Conservation (phyloP, 202 grass and related monocot genomes). For the Schoenoplectus triqueter region DNA sequence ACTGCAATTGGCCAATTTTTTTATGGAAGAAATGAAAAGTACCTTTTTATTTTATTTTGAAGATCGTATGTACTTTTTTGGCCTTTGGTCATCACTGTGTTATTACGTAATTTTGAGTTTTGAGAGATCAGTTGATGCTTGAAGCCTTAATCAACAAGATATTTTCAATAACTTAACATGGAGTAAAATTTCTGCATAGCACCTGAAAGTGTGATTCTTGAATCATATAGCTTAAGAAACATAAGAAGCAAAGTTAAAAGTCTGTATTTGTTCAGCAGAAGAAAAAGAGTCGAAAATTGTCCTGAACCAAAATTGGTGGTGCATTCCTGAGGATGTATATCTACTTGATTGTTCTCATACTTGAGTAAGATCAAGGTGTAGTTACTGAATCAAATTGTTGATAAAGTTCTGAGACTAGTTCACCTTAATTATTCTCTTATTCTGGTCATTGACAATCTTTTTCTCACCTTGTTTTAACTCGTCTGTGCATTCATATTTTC, state of each 20-base stretch:
- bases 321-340: neutral
- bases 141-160: neutral
- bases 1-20: neutral
- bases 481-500: slow-evolving; percentile 17
- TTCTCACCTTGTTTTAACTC: slow-evolving; percentile 2
- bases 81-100: neutral
- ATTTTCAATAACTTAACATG: neutral
- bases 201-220: slow-evolving; percentile 13
- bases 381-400: neutral
- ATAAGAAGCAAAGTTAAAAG: neutral
- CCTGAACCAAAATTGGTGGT: neutral
- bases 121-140: neutral
- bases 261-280: neutral
- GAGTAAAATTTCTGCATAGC: neutral
- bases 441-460: neutral
- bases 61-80: slow-evolving; percentile 1
- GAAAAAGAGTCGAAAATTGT: neutral
- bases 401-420: neutral
- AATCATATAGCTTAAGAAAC: slow-evolving; percentile 6
- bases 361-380: neutral
- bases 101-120: slow-evolving; percentile 21
- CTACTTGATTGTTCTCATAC: slow-evolving; percentile 1
- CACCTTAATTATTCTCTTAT: neutral
- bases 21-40: neutral
- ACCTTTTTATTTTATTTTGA: neutral